A percentile compares a stretch with the other conserved stretches of the same genome.
Evolutionary conservation across 2,329 filamentous ascomycete species (phyloP).

Genomic region (Penicillium sp.): DNA sequence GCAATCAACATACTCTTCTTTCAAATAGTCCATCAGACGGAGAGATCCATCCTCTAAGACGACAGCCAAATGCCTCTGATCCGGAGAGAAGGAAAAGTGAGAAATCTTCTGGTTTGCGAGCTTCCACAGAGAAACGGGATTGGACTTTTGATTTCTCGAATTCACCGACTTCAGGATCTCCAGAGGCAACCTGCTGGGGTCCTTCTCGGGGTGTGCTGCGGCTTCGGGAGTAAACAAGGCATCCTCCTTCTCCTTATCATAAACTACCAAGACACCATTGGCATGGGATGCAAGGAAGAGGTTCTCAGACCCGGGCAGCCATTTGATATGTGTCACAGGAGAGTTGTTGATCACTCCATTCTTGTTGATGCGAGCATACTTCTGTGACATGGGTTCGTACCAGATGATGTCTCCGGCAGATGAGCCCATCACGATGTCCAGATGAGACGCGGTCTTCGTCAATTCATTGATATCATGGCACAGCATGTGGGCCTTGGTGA

Average conservation of each 20-base stretch:
- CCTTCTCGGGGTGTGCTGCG: conserved; percentile 28
- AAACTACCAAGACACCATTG: conserved; percentile 87
- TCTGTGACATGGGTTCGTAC: conserved; percentile 96
- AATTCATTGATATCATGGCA: conserved; percentile 88
- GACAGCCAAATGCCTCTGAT: conserved; percentile 80
- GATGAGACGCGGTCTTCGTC: conserved; percentile 74
- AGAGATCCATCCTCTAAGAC: conserved; percentile 90
- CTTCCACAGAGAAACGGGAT: conserved; percentile 91
- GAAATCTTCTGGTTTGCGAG: conserved; percentile 88
- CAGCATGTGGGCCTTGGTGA: conserved; percentile 92
- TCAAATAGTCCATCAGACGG: conserved; percentile 85
- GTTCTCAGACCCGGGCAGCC: conserved; percentile 92
- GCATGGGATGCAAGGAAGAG: conserved; percentile 88
- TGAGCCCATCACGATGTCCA: conserved; percentile 93
- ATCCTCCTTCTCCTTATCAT: conserved; percentile 97
- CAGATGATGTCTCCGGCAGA: conserved; percentile 96
- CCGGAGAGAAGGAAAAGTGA: conserved; percentile 87
- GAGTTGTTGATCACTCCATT: conserved; percentile 88
- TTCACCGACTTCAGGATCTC: conserved; percentile 87
- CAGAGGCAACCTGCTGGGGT: conserved; percentile 45
- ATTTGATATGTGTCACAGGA: conserved; percentile 81
- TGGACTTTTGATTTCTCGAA: conserved; percentile 88
- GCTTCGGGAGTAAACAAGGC: conserved; percentile 71
- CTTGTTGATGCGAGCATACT: conserved; percentile 94
- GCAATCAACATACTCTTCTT: conserved; percentile 67